Conservation (phyloP, 495 filamentous ascomycete genomes). For the Acidomyces sp. region DNA sequence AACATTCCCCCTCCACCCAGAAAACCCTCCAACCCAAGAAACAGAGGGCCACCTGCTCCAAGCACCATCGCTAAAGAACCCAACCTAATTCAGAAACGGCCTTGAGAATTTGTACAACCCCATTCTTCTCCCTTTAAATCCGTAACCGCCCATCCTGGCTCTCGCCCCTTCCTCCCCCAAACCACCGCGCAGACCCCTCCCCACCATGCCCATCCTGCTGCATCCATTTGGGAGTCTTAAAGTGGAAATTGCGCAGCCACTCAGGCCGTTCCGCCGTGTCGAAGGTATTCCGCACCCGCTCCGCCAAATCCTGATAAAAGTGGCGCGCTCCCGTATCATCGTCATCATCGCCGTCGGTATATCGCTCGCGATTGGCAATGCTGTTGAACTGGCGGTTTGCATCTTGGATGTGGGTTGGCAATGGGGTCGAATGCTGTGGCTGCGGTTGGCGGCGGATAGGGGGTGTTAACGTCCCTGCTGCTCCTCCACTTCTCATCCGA, state of each 20-base stretch:
- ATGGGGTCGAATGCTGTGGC: background rate
- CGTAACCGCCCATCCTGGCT: slow-evolving; percentile 37
- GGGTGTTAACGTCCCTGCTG: slow-evolving; percentile 8
- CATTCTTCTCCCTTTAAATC: slow-evolving; percentile 13
- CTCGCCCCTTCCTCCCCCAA: slow-evolving; percentile 43
- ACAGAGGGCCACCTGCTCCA: too few relatives aligned
- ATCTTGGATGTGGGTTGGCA: slow-evolving; percentile 1
- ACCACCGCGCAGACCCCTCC: slow-evolving; percentile 35
- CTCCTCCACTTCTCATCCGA: slow-evolving; percentile 8
- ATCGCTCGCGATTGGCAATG: slow-evolving; percentile 17
- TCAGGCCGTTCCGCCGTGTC: slow-evolving; percentile 70
- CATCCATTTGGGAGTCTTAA: slow-evolving; percentile 80
- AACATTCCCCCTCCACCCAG: too few relatives aligned
- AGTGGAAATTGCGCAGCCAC: slow-evolving; percentile 56
- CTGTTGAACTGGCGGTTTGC: slow-evolving; percentile 17
- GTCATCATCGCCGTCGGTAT: slow-evolving; percentile 37
- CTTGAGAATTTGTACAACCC: too few relatives aligned
- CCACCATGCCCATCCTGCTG: slow-evolving; percentile 38
- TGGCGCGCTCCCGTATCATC: slow-evolving; percentile 46
- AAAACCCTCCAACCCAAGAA: too few relatives aligned
- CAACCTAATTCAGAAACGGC: background rate
- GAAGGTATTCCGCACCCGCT: slow-evolving; percentile 80
- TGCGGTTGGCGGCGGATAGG: background rate
- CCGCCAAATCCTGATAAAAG: slow-evolving; percentile 70
- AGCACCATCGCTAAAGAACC: slow-evolving; percentile 2